Percentiles rank a stretch among this genome's conserved stretches.
These are phyloP conservation scores for Lepidium sativum DNA, from an alignment of 345 rosid genomes.

Conservation along the genomic window DNA sequence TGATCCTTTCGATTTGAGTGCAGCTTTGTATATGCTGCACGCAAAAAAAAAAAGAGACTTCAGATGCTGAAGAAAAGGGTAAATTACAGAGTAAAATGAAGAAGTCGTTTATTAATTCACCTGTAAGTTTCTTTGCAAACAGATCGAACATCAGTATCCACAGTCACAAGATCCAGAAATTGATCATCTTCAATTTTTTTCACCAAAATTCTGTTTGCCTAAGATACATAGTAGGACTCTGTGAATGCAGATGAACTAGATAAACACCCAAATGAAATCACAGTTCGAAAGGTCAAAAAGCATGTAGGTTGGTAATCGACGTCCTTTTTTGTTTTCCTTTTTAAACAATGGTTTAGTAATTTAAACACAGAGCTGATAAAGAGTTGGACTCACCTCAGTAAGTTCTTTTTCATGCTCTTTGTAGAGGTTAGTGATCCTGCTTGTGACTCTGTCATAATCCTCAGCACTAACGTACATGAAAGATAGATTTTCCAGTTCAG, in stretches of 20 bases:
- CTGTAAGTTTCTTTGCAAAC: slow-evolving; percentile 92
- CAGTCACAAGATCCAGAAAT: slow-evolving; percentile 82
- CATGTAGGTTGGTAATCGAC: not conserved
- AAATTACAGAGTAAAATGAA: slow-evolving; percentile 8
- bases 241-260: slow-evolving; percentile 27
- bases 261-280: slow-evolving; percentile 19
- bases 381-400: slow-evolving; percentile 45
- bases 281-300: not conserved
- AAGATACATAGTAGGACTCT: slow-evolving; percentile 15
- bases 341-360: not conserved
- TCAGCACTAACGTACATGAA: slow-evolving; percentile 95
- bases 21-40: slow-evolving; percentile 76
- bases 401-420: slow-evolving; percentile 89
- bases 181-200: slow-evolving; percentile 93
- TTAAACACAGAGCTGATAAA: not conserved
- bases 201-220: slow-evolving; percentile 87
- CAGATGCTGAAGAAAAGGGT: slow-evolving; percentile 7
- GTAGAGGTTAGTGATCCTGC: slow-evolving; percentile 75
- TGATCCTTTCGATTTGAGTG: slow-evolving; percentile 74
- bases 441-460: slow-evolving; percentile 72
- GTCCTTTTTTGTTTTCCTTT: not conserved
- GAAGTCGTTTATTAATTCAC: slow-evolving; percentile 30
- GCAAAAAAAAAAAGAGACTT: slow-evolving; percentile 16
- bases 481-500: slow-evolving; percentile 92
- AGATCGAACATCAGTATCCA: slow-evolving; percentile 71